Conservation (phyloP, 1,284 basidiomycete species). For the Heterobasidion annosum region DNA sequence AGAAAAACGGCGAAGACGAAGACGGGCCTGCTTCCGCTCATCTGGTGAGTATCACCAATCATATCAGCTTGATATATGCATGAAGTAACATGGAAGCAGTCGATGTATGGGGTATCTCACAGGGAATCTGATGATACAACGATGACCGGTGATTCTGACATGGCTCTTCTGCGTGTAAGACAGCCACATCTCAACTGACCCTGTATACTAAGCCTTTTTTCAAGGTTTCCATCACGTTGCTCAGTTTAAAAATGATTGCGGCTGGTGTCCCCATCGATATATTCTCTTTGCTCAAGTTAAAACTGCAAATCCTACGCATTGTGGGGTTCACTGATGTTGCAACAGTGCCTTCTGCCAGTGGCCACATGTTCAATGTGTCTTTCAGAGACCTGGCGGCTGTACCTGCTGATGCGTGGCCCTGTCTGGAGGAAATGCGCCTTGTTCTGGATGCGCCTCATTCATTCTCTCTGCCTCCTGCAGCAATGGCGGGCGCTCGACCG, state of each 20-base stretch:
- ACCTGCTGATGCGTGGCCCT: slow-evolving; percentile 36
- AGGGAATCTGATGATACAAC: slow-evolving; percentile 8
- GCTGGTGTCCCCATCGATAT: slow-evolving; percentile 47
- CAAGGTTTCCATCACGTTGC: slow-evolving; percentile 45
- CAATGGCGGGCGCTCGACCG: slow-evolving; percentile 33
- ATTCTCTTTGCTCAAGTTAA: slow-evolving; percentile 48
- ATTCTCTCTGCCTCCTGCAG: slow-evolving; percentile 36
- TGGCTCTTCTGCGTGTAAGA: slow-evolving; percentile 38
- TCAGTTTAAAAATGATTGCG: slow-evolving; percentile 56
- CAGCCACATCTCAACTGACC: background rate
- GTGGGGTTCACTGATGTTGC: slow-evolving; percentile 47
- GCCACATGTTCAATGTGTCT: slow-evolving; percentile 41
- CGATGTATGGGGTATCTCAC: slow-evolving; percentile 37
- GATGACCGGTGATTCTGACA: slow-evolving; percentile 32
- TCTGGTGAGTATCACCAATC: slow-evolving; percentile 24
- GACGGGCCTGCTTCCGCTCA: slow-evolving; percentile 34
- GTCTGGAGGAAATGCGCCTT: slow-evolving; percentile 44
- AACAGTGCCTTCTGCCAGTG: slow-evolving; percentile 32
- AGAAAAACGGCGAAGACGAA: slow-evolving; percentile 25
- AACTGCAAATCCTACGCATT: slow-evolving; percentile 44
- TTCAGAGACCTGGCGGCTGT: slow-evolving; percentile 38
- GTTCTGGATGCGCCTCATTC: slow-evolving; percentile 49
- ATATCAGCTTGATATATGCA: background rate
- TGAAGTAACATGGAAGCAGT: slow-evolving; percentile 19
- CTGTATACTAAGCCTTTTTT: background rate